Evolutionary conservation across 768 basidiomycete species (phyloP).

Genomic region (Lactarius hengduanensis): DNA sequence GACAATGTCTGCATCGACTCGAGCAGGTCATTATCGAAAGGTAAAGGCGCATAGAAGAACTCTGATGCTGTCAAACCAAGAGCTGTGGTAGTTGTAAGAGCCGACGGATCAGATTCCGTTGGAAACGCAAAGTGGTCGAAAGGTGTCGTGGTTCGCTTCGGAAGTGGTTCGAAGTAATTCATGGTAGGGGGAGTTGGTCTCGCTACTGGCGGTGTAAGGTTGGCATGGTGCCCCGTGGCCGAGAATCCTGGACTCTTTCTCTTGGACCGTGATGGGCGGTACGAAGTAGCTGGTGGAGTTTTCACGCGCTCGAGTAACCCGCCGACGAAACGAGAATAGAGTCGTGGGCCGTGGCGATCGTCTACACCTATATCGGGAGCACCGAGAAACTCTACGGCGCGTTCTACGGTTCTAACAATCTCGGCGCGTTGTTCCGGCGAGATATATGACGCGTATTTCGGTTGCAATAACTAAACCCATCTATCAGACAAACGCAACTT

Average conservation of each 20-base stretch:
- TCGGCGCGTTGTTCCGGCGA: slow-evolving; percentile 31
- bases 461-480: slow-evolving; percentile 31
- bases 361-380: slow-evolving; percentile 35
- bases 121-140: slow-evolving; percentile 27
- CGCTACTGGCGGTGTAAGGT: background rate
- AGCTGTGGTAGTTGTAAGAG: background rate
- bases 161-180: slow-evolving; percentile 28
- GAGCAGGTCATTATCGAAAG: slow-evolving; percentile 27
- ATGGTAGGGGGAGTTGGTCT: background rate
- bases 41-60: slow-evolving; percentile 27
- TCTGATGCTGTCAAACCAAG: slow-evolving; percentile 24
- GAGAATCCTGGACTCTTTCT: background rate
- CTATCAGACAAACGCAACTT: background rate
- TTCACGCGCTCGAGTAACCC: slow-evolving; percentile 31
- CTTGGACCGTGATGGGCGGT: slow-evolving; percentile 12
- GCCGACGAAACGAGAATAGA: slow-evolving; percentile 36
- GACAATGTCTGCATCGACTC: slow-evolving; percentile 28
- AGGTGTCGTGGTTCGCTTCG: slow-evolving; percentile 14
- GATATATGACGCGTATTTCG: slow-evolving; percentile 32
- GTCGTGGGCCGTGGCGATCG: slow-evolving; percentile 36
- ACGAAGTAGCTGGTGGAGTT: background rate
- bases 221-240: background rate
- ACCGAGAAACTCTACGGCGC: slow-evolving; percentile 32
- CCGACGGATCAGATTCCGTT: slow-evolving; percentile 1
- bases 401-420: slow-evolving; percentile 31